These are phyloP conservation scores for Verticillium zaregamsianum DNA, from an alignment of 2,329 filamentous ascomycete genomes.

Conservation along the genomic window DNA sequence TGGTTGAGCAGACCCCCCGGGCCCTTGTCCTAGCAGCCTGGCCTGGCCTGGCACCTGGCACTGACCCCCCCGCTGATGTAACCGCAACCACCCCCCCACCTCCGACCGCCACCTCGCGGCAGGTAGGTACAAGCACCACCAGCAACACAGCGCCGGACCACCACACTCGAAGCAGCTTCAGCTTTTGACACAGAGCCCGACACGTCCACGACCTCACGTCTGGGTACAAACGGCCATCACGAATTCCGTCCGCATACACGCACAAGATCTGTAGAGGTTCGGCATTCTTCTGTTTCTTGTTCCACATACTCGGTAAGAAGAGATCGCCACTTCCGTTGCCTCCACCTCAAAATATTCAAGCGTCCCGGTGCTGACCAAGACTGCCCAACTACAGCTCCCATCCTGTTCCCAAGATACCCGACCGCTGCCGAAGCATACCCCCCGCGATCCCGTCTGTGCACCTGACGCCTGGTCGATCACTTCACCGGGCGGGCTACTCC, in stretches of 20 bases:
- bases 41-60: not conserved
- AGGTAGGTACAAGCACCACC: not conserved
- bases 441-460: not conserved
- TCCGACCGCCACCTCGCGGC: not conserved
- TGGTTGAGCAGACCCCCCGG: not conserved
- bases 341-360: not conserved
- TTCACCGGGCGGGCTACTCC: not conserved
- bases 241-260: not conserved
- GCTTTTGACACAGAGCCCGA: not conserved
- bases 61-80: slow-evolving; percentile 1
- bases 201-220: not conserved
- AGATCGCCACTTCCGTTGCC: not conserved
- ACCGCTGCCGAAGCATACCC: not conserved
- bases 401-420: not conserved
- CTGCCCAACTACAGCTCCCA: not conserved
- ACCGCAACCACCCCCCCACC: not conserved
- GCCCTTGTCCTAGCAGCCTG: not conserved
- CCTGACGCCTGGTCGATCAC: not conserved
- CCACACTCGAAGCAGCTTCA: not conserved
- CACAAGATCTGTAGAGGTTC: not conserved
- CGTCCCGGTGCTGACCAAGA: not conserved
- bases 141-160: too few species aligned
- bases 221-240: not conserved
- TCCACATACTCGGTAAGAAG: not conserved
- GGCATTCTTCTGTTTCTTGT: not conserved